phyloP scores from a whole-genome alignment of 345 rosid genomes.

The Orychophragmus violaceus region DNA sequence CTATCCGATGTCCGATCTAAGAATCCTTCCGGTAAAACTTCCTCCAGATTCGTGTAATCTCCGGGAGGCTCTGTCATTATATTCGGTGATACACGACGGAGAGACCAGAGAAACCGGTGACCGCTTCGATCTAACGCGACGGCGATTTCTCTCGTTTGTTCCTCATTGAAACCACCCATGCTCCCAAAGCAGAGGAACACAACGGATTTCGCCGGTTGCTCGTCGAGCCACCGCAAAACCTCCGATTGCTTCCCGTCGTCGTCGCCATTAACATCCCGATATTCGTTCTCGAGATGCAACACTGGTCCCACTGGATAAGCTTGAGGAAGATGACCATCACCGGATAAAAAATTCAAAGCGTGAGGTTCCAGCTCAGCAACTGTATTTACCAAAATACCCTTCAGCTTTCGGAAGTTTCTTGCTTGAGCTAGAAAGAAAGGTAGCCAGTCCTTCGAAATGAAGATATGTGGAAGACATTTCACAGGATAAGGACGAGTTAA shows the following conservation, averaged over 20 bases:
- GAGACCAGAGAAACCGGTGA: conserved; percentile 34
- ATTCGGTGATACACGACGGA: conserved; percentile 24
- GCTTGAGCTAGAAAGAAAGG: too few relatives aligned
- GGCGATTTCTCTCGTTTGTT: too few relatives aligned
- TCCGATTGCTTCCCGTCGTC: neutral
- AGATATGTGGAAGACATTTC: too few relatives aligned
- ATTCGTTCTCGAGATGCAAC: conserved; percentile 24
- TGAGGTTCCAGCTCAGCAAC: too few relatives aligned
- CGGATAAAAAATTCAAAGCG: conserved; percentile 14
- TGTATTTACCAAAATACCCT: too few relatives aligned
- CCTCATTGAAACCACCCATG: conserved; percentile 42
- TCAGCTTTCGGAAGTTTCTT: too few relatives aligned
- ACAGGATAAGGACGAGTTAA: conserved; percentile 33
- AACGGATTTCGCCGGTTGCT: conserved; percentile 43
- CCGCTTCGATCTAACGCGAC: conserved; percentile 37
- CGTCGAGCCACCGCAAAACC: conserved; percentile 45
- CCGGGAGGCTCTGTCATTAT: neutral
- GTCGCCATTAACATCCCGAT: neutral
- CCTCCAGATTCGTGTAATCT: conserved; percentile 8
- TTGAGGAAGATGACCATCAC: conserved; percentile 1
- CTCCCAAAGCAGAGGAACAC: too few relatives aligned
- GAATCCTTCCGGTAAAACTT: conserved; percentile 41
- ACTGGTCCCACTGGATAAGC: conserved; percentile 48
- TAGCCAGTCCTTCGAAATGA: too few relatives aligned
- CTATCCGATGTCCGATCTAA: conserved; percentile 31